Percentiles rank a stretch among this genome's conserved stretches.
phyloP scores from a whole-genome alignment of 768 basidiomycete genomes.

The Leccinum disarticulatum region DNA sequence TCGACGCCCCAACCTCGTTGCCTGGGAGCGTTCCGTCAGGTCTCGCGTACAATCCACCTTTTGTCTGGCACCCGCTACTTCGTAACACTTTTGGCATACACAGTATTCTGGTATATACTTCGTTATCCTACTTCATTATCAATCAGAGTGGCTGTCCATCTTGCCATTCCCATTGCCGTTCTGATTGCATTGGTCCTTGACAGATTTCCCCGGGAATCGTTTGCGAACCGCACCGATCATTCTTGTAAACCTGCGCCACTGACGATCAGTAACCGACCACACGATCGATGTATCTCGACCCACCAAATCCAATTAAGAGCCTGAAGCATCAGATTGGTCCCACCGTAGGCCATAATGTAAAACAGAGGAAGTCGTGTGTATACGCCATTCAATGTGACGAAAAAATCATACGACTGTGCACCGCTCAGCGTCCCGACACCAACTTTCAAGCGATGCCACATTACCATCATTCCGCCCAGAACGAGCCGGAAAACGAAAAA shows the following conservation, averaged over 20 bases:
- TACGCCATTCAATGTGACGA: conserved; percentile 54
- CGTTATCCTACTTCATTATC: background rate
- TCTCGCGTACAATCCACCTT: conserved; percentile 57
- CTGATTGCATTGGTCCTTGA: conserved; percentile 12
- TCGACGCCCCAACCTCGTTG: conserved; percentile 72
- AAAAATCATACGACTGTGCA: conserved; percentile 64
- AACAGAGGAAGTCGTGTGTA: conserved; percentile 51
- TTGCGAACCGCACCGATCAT: conserved; percentile 68
- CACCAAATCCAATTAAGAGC: conserved; percentile 80
- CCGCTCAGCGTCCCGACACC: conserved; percentile 4
- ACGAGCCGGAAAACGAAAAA: conserved; percentile 74
- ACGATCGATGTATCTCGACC: conserved; percentile 14
- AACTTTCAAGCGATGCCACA: background rate
- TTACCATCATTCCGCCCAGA: conserved; percentile 57
- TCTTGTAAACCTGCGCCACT: conserved; percentile 55
- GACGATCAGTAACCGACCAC: background rate
- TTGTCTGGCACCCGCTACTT: conserved; percentile 3
- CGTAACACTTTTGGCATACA: conserved; percentile 15
- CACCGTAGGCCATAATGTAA: conserved; percentile 51
- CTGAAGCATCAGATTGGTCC: conserved; percentile 66
- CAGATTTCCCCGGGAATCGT: conserved; percentile 45
- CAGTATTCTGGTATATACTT: conserved; percentile 9
- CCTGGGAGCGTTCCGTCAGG: conserved; percentile 75
- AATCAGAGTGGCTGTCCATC: background rate
- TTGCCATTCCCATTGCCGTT: conserved; percentile 23